Conservation (phyloP, 768 basidiomycete genomes). For the Naganishia onofrii region DNA sequence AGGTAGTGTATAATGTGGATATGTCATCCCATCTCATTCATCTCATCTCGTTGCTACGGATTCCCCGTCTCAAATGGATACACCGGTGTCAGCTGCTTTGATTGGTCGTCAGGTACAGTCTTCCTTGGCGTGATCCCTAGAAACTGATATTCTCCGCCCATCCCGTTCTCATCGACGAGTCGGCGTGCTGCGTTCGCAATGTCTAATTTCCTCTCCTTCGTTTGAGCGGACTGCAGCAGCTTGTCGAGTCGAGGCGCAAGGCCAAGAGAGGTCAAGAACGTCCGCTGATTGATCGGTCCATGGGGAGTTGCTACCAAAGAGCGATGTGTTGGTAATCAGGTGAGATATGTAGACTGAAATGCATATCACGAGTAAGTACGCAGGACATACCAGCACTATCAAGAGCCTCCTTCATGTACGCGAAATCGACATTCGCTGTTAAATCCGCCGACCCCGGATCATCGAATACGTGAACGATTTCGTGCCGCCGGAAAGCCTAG, state of each 20-base stretch:
- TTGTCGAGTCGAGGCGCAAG: slow-evolving; percentile 64
- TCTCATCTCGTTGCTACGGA: background rate
- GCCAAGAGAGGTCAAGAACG: slow-evolving; percentile 78
- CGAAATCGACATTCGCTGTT: slow-evolving; percentile 96
- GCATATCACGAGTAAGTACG: too few relatives aligned
- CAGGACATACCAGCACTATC: slow-evolving; percentile 60
- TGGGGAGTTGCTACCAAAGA: slow-evolving; percentile 55
- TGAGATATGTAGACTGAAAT: too few relatives aligned
- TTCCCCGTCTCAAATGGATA: slow-evolving; percentile 8
- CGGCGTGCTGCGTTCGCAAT: slow-evolving; percentile 65
- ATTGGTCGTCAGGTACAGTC: background rate
- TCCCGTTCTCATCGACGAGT: slow-evolving; percentile 72
- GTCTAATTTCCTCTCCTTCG: slow-evolving; percentile 56
- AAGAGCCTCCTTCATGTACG: slow-evolving; percentile 76
- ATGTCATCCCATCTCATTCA: slow-evolving; percentile 2
- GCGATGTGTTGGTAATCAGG: too few relatives aligned
- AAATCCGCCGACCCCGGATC: slow-evolving; percentile 84
- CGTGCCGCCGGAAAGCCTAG: slow-evolving; percentile 86
- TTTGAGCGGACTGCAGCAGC: slow-evolving; percentile 59
- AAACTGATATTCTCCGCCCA: slow-evolving; percentile 85
- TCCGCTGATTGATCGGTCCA: slow-evolving; percentile 71
- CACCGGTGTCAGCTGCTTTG: background rate
- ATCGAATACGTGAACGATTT: slow-evolving; percentile 78
- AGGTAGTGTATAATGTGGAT: background rate
- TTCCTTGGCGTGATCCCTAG: slow-evolving; percentile 59